Percentiles rank a stretch among this genome's conserved stretches.
phyloP scores from a whole-genome alignment of 805 yeast genomes.

The Ogataea polymorpha region DNA sequence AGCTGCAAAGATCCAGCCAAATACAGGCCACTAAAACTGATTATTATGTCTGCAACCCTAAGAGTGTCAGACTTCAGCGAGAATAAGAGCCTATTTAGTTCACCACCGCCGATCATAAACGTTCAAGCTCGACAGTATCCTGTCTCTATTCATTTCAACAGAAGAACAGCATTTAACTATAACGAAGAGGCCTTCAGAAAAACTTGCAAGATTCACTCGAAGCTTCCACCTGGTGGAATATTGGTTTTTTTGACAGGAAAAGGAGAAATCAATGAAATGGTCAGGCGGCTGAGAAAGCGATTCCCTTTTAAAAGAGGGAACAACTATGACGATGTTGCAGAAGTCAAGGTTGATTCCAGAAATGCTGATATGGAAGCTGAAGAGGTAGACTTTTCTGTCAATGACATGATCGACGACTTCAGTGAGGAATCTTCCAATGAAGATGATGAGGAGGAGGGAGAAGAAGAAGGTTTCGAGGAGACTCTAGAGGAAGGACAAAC shows the following conservation, averaged over 20 bases:
- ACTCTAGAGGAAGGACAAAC: conserved; percentile 66
- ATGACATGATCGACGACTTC: conserved; percentile 16
- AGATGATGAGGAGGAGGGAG: conserved; percentile 40
- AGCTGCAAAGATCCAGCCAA: conserved; percentile 44
- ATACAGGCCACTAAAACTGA: conserved; percentile 66
- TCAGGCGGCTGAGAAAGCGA: conserved; percentile 61
- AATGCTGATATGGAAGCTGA: conserved; percentile 79
- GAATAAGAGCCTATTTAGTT: conserved; percentile 61
- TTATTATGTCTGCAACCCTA: conserved; percentile 96
- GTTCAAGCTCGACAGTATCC: conserved; percentile 95
- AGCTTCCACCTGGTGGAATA: conserved; percentile 91
- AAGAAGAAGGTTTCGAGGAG: conserved; percentile 70
- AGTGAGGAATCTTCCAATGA: conserved; percentile 23
- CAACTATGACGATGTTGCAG: conserved; percentile 33
- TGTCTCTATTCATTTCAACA: conserved; percentile 85
- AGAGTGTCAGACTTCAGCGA: conserved; percentile 92
- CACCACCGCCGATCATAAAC: conserved; percentile 82
- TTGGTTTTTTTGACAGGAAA: conserved; percentile 92
- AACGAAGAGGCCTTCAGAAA: conserved; percentile 83
- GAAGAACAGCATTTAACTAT: conserved; percentile 73
- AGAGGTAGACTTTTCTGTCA: conserved; percentile 66
- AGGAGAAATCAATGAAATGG: conserved; percentile 79
- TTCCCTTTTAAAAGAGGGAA: conserved; percentile 49
- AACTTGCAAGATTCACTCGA: conserved; percentile 79
- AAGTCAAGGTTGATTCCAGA: conserved; percentile 51